Conservation (phyloP, 495 filamentous ascomycete species). For the Penicillium crystallinum region DNA sequence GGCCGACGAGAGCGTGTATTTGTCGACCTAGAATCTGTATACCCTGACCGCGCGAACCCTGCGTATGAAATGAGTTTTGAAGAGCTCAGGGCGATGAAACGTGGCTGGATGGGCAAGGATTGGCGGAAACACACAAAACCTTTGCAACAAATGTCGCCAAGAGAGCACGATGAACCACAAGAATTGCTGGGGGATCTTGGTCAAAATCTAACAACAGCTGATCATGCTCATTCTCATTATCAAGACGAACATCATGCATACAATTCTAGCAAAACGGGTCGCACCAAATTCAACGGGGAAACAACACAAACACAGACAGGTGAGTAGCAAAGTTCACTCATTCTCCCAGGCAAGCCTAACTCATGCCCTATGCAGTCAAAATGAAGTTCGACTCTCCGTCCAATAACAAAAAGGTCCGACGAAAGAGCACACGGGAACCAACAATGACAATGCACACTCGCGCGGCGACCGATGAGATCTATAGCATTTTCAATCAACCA, state of each 20-base stretch:
- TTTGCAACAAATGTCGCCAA: constrained; percentile 31
- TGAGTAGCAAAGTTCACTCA: constrained; percentile 33
- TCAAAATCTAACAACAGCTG: constrained; percentile 26
- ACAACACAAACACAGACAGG: constrained; percentile 61
- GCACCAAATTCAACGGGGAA: constrained; percentile 71
- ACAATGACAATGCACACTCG: constrained; percentile 97
- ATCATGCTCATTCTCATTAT: constrained; percentile 12
- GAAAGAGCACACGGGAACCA: constrained; percentile 71
- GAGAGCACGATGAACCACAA: constrained; percentile 12
- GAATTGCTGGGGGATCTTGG: constrained; percentile 24
- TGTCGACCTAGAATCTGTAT: constrained; percentile 77
- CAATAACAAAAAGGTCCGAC: constrained; percentile 64
- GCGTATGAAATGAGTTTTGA: constrained; percentile 79
- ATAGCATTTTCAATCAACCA: constrained; percentile 93
- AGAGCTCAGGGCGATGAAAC: constrained; percentile 73
- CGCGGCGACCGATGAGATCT: constrained; percentile 94
- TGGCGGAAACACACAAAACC: constrained; percentile 51
- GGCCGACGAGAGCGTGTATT: constrained; percentile 79
- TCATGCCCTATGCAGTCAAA: constrained; percentile 56
- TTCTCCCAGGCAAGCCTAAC: constrained; percentile 16
- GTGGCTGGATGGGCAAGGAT: constrained; percentile 69
- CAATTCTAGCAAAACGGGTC: constrained; percentile 45
- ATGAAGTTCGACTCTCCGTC: constrained; percentile 87
- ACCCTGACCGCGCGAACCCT: constrained; percentile 66
- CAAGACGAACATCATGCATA: constrained; percentile 34